Evolutionary conservation across 2,329 filamentous ascomycete species (phyloP), one percentile per base, ranked within the genome.

Genomic region (Colletotrichum sp.): DNA sequence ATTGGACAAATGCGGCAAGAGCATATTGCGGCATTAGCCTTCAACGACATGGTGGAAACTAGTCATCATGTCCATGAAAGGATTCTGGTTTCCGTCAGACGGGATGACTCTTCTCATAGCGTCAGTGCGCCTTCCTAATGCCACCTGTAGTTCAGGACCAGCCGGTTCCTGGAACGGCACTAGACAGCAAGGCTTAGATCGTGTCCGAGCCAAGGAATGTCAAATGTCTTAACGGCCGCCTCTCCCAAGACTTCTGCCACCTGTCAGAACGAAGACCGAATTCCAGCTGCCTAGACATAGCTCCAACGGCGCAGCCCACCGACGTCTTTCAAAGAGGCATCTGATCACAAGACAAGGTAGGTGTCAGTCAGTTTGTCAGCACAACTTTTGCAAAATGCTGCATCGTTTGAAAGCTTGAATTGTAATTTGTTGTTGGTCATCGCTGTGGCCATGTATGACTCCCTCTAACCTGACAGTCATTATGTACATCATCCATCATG

Each of bases 401-500:
- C 25, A 48, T 58, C 48, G 25, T 43, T 64, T 36, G 56, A 7
- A 27, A 55, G 36, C 39, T 60, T 68, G 70, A 65, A 60, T 27
- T 76, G 70, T 43, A n/a, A 28, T 60, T 72, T 68, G 39, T 67
- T 65, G 36, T 60, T 61, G 22, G 70, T 52, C 74, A 64, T 64
- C 25, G 34, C 64, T 69, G 16, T 60, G 58, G 64, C 70, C 70
- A 64, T 68, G 43, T 36, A 75, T 73, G 74, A 75, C 70, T 75
- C 70, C 39, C 58, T 75, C 70, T 75, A 75, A 70, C 36, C 71
- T 70, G 71, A 74, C 60, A 76, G 71, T 74, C 66, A 75, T 75
- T 71, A 75, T 76, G 71, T 67, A 70, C 55, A 67, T 76, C 71
- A 76, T 76, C 68, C 70, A 74, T 76, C 74, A 66, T 74, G 65